Evolutionary conservation across 2,329 filamentous ascomycete species (phyloP), one percentile per base, ranked within the genome.

Genomic region (Chrysoporthe deuterocubensis): DNA sequence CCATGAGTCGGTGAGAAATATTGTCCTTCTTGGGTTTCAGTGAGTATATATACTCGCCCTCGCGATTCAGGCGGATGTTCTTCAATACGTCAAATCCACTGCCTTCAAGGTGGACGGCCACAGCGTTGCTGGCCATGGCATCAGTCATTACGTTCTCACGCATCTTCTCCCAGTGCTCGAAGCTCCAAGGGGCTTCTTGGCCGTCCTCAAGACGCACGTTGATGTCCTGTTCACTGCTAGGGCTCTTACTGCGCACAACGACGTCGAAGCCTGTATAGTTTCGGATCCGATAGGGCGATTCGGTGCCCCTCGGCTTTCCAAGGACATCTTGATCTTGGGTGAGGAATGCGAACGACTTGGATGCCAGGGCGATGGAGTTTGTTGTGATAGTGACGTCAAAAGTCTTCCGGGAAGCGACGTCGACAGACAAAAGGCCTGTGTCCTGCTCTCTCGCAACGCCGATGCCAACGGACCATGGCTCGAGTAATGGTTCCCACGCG

Each of bases 181-280:
- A 99, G 72, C 94, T 91, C 96, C 96, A 99, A 0, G 95, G 93
- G 2, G 89, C 89, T 78, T 99, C 96, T 74, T 97, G 89, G 9
- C 96, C 96, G 75, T 99, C 96, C 67, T 88, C 87, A 0, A 99
- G 83, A 70, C 91, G 94, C 2, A 92, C 88, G 5, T 90, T 90
- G 68, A 92, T 89, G 54, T 90, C 87, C 65, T 91, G 90, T n/a
- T 89, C 86, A 65, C 87, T 88, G 44, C 81, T 85, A 9, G 86
- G 80, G 64, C 89, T 88, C 79, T 92, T 93, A 56, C 92, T 91
- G 84, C 94, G 94, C 1, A 99, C 87, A 65, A 92, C 87, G 34
- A 97, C 87, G 66, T 94, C 91, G 73, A 98, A 99, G 0, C 96
- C 96, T 1, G 96, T 98, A 78, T 98, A 94, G 75, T 99, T 99